phyloP scores from a whole-genome alignment of 2,329 filamentous ascomycete genomes.

The Penicillium sp. region DNA sequence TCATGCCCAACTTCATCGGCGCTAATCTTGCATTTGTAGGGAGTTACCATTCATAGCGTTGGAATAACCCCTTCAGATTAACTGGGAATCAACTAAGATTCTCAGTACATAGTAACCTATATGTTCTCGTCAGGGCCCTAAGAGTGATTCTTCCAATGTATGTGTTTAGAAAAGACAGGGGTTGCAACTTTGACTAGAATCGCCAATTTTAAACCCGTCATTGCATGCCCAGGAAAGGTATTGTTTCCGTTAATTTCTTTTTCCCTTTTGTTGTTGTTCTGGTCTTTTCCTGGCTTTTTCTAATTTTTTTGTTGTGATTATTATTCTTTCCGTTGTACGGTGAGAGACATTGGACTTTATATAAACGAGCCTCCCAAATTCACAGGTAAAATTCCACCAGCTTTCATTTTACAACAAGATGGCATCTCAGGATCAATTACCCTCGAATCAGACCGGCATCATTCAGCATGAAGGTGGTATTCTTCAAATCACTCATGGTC shows the following conservation, averaged over 20 bases:
- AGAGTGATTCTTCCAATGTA: neutral
- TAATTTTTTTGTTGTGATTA: neutral
- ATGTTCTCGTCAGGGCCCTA: too few relatives aligned
- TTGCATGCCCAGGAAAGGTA: neutral
- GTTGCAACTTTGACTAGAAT: neutral
- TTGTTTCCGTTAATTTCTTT: neutral
- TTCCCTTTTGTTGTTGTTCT: too few relatives aligned
- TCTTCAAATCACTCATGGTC: slow-evolving; percentile 13
- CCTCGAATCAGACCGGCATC: slow-evolving; percentile 16
- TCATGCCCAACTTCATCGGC: neutral
- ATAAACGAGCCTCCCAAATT: neutral
- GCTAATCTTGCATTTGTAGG: neutral
- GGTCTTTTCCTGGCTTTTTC: too few relatives aligned
- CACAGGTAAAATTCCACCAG: neutral
- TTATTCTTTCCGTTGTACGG: neutral
- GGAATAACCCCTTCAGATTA: neutral
- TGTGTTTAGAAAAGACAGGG: neutral
- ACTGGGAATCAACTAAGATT: neutral
- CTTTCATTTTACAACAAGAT: neutral
- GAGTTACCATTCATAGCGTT: neutral
- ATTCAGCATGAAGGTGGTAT: slow-evolving; percentile 19
- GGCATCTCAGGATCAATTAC: neutral
- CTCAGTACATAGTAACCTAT: too few relatives aligned
- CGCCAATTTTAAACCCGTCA: neutral
- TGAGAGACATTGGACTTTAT: neutral